These are phyloP conservation scores for Cytospora piceicola DNA, from an alignment of 2,329 filamentous ascomycete genomes.

Conservation along the genomic window DNA sequence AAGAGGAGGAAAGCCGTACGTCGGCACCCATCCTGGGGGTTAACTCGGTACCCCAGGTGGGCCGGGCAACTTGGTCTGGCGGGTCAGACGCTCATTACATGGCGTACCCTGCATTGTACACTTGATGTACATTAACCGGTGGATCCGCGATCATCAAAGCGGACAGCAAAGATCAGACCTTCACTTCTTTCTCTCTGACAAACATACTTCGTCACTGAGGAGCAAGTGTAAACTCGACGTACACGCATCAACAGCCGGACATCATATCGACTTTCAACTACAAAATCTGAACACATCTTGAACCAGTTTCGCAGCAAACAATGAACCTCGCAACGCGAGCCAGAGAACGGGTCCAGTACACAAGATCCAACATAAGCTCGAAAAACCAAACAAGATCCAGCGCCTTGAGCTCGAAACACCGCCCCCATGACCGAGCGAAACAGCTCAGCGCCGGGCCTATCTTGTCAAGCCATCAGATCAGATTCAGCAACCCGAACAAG, in stretches of 20 bases:
- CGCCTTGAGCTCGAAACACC: neutral
- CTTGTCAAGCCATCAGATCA: neutral
- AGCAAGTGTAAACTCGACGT: slow-evolving; percentile 20
- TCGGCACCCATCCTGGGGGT: slow-evolving; percentile 21
- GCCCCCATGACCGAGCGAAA: neutral
- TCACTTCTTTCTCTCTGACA: slow-evolving; percentile 15
- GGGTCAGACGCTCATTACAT: slow-evolving; percentile 21
- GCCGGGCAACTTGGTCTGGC: slow-evolving; percentile 22
- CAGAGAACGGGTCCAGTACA: neutral
- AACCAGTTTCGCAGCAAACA: neutral
- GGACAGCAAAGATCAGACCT: slow-evolving; percentile 25
- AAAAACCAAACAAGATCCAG: neutral
- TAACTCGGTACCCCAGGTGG: slow-evolving; percentile 11
- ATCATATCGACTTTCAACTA: neutral
- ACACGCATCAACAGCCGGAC: neutral
- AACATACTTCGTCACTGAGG: neutral
- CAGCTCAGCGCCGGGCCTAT: neutral
- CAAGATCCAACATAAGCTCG: neutral
- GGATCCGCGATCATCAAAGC: slow-evolving; percentile 16
- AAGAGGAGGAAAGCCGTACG: slow-evolving; percentile 6
- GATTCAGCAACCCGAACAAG: neutral
- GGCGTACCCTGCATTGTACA: slow-evolving; percentile 22
- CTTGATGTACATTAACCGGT: slow-evolving; percentile 21
- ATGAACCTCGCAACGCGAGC: neutral
- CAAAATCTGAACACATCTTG: neutral